A percentile compares a stretch with the other conserved stretches of the same genome.
phyloP scores from a whole-genome alignment of 495 filamentous ascomycete species.

The Parathielavia appendiculata region DNA sequence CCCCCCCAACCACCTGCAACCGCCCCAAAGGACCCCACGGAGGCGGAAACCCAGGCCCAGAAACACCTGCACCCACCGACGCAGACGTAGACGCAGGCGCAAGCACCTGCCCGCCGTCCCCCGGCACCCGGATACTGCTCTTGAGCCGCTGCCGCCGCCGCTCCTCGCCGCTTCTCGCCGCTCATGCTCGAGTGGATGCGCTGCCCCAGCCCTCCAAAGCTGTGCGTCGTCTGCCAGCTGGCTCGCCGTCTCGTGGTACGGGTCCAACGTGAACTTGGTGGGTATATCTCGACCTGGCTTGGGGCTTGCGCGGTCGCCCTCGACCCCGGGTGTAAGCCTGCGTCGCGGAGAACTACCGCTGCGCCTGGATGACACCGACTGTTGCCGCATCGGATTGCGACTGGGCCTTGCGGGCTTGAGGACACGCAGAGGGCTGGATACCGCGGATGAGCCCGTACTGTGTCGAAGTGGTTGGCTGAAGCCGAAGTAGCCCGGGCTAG shows the following conservation, averaged over 20 bases:
- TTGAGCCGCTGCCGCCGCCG: conserved; percentile 20
- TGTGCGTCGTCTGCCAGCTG: background rate
- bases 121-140: conserved; percentile 17
- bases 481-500: background rate
- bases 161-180: background rate
- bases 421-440: background rate
- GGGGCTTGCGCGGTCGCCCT: background rate
- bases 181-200: too few relatives aligned
- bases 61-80: background rate
- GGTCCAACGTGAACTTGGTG: background rate
- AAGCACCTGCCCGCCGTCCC: conserved; percentile 13
- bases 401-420: background rate
- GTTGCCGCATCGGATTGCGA: background rate
- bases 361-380: background rate
- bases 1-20: too few relatives aligned
- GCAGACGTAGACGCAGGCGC: background rate
- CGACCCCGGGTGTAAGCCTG: background rate
- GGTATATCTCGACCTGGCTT: background rate
- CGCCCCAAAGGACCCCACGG: too few relatives aligned
- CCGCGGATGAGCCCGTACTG: background rate
- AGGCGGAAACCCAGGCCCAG: conserved; percentile 1
- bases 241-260: conserved; percentile 1
- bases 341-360: background rate
- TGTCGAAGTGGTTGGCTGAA: background rate
- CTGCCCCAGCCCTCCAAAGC: too few relatives aligned